Evolutionary conservation across 805 yeast species (phyloP).

Genomic region (Kodamaea leandrae): DNA sequence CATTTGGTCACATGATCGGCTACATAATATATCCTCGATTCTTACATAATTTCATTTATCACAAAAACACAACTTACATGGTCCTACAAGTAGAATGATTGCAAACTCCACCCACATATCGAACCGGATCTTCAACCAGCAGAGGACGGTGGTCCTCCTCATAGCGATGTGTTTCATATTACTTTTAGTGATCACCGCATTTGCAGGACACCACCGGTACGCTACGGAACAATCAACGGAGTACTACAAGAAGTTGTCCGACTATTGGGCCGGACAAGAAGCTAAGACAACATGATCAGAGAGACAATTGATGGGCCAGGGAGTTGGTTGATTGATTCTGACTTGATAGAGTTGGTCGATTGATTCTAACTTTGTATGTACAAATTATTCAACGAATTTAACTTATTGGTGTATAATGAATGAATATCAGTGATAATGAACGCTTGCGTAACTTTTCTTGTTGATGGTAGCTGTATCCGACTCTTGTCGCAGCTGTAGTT

Average conservation of each 20-base stretch:
- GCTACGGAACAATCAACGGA: constrained; percentile 10
- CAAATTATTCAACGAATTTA: no score
- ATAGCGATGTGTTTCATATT: constrained; percentile 23
- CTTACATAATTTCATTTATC: not conserved
- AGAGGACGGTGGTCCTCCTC: constrained; percentile 24
- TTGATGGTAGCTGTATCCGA: no score
- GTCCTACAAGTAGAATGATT: no score
- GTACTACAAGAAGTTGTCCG: constrained; percentile 4
- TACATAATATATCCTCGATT: no score
- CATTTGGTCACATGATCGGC: no score
- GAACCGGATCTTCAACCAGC: constrained; percentile 32
- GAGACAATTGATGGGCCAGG: not conserved
- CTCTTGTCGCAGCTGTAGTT: no score
- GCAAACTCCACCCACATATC: constrained; percentile 29
- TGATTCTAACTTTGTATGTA: no score
- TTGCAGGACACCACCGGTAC: constrained; percentile 24
- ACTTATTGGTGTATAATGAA: no score
- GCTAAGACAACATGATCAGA: not conserved
- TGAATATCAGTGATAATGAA: no score
- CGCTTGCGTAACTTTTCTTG: no score
- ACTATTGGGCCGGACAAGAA: constrained; percentile 4
- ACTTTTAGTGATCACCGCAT: constrained; percentile 26
- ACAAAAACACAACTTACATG: not conserved
- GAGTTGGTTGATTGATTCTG: not conserved
- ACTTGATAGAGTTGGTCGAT: no score